Base-by-base conservation (phyloP, 2,329 filamentous ascomycete species). In the Pezicula rhizophila region DNA sequence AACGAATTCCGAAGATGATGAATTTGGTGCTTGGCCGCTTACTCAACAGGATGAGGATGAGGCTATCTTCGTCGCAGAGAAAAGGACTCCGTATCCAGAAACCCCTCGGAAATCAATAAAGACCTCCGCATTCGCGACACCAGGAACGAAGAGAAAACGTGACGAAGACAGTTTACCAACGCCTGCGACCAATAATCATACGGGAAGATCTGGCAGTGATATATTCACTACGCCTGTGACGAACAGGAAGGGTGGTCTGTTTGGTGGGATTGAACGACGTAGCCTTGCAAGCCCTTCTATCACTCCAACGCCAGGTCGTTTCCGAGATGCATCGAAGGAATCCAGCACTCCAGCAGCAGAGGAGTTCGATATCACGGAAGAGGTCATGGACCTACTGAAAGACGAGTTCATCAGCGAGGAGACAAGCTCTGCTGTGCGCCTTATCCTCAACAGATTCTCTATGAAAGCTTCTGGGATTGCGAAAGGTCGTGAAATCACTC, bases 401-500 rank as follows among this genome's bases (percentile, higher is more conserved):
- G 66, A 64, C 38, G 68, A 74, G 48, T 58, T 65, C 8, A 53
- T 82, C 14, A 66, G 69, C 18, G 59, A 64, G 1, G 50, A 59
- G 0, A 66, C 70, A 1, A 64, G 70, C 4, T 50, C 56, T 2
- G 65, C 61, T 18, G 63, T 85, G 2, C 63, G 65, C 1, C 51
- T 55, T 20, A 57, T 78, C 7, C 68, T 88, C 28, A 70, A 74
- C 33, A 76, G 68, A 40, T 74, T 87, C 54, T 76, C 79, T 14
- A 66, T 82, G 45, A 75, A 73, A 45, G 73, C 75, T 0, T 78
- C 77, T 57, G 87, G 86, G 0, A 72, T 87, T 17, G 71, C 73
- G 35, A 76, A 76, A 52, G 84, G 85, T 0, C 72, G 86, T 2
- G 85, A 92, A 51, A 77, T 84, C 6, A 75, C 78, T 3, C 70